Base-by-base conservation (phyloP, 2,329 filamentous ascomycete genomes). In the Ophiostoma ulmi region DNA sequence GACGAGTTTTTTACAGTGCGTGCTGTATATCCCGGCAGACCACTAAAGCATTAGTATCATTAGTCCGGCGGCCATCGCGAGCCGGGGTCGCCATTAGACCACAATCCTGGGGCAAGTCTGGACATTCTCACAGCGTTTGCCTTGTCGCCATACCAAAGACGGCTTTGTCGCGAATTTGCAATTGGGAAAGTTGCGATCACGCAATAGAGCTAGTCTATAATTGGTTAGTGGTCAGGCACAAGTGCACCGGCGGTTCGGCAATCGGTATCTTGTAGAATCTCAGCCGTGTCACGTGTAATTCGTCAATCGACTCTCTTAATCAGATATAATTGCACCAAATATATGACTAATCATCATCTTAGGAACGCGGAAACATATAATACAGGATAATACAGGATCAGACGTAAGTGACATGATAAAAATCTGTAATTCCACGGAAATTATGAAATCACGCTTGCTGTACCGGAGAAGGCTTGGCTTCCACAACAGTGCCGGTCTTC, bases 191-290 rank as follows among this genome's bases (percentile, higher is more conserved):
- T 67, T 55, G 70, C 69, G 72, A 76, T 74, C 75, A 76, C 75
- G 75, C 74, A 74, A 76, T 76, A 61, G 70, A 48, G 7, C 73
- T 74, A 74, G 55, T 10, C 74, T 38, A 0, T 3, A 67, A 38
- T 1, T 0, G 70, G 72, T 17, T 67, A 63, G 67, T 26, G 0
- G 10, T n/a, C 58, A 67, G 69, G 66, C 17, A 64, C 71, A 36
- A 58, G n/a, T 36, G 63, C 10, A 26, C 61, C 61, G 61, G 31
- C 61, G 61, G 31, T 64, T 36, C 71, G 71, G 71, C 70, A 70
- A 55, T 71, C 72, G 72, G 66, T 14, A 44, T 38, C n/a, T 11
- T 26, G 55, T 31, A 20, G 38, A 5, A 22, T 65, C 14, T 65
- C 63, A 39, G 63, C 44, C 58, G 10, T 1, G 68, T 71, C 71